These are phyloP conservation scores for Capsella bursapastoris DNA, from an alignment of 345 rosid genomes.

Conservation along the genomic window DNA sequence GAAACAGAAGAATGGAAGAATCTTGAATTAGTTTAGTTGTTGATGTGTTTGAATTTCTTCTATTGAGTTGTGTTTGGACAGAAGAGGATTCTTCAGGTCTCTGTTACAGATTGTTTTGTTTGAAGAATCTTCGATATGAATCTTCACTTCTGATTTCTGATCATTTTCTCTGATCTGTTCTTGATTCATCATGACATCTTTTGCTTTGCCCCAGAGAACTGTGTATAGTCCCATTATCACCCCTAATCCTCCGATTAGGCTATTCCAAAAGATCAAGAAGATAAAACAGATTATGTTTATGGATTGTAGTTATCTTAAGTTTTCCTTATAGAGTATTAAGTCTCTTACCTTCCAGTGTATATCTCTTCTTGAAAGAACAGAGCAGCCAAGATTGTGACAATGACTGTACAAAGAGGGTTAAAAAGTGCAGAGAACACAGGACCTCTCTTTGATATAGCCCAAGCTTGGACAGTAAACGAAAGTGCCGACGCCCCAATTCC, in stretches of 20 bases:
- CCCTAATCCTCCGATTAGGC: constrained; percentile 61
- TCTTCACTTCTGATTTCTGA: constrained; percentile 42
- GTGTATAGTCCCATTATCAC: constrained; percentile 56
- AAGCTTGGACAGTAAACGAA: constrained; percentile 59
- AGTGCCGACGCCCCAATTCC: constrained; percentile 58
- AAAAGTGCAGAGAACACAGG: constrained; percentile 71
- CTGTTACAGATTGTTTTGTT: constrained; percentile 33
- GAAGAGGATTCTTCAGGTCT: constrained; percentile 58
- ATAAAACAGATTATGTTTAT: constrained; percentile 5
- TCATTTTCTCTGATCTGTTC: constrained; percentile 23
- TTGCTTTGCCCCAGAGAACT: constrained; percentile 73
- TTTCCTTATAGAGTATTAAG: too few relatives aligned
- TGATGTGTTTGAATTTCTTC: constrained; percentile 34
- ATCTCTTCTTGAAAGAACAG: constrained; percentile 60
- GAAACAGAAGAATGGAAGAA: constrained; percentile 21
- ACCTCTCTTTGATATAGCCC: constrained; percentile 65
- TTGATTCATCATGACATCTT: constrained; percentile 49
- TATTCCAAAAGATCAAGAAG: constrained; percentile 28
- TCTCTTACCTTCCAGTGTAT: constrained; percentile 56
- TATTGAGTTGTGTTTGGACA: constrained; percentile 42
- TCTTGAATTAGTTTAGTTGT: constrained; percentile 21
- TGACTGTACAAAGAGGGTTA: constrained; percentile 65
- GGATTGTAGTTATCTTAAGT: neutral
- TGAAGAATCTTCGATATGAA: constrained; percentile 44
- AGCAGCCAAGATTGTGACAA: constrained; percentile 61